These are phyloP conservation scores for Musa beccarii DNA, from an alignment of 176 grass and related monocot genomes.

Conservation along the genomic window DNA sequence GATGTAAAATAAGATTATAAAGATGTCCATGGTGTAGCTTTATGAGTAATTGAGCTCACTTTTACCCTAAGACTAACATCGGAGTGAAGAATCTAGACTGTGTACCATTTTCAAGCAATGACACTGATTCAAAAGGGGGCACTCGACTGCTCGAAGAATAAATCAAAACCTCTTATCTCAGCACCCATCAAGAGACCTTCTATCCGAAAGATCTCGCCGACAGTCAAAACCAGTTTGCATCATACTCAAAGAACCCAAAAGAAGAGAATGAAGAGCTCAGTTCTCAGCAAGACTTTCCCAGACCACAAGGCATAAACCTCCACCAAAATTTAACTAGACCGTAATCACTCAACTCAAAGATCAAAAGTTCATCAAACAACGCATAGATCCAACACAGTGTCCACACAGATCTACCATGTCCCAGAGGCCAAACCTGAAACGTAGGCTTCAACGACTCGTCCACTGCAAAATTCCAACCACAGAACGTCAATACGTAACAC, in stretches of 20 bases:
- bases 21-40: background rate
- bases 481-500: conserved; percentile 18
- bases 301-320: background rate
- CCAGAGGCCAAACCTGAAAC: conserved; percentile 65
- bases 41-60: background rate
- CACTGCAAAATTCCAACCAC: conserved; percentile 42
- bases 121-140: background rate
- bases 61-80: background rate
- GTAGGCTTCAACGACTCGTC: conserved; percentile 63
- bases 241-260: background rate
- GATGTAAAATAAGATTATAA: background rate
- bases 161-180: background rate
- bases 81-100: background rate
- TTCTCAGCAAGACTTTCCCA: background rate
- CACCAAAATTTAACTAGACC: background rate
- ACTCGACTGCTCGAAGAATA: background rate
- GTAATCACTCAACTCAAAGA: background rate
- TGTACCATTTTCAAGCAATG: background rate
- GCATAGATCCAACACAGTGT: background rate
- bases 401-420: conserved; percentile 20
- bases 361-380: background rate
- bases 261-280: background rate
- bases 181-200: too few relatives aligned
- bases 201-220: background rate
- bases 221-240: background rate